These are phyloP conservation scores for Saccharomyces hybrid DNA, from an alignment of 1,139 yeast genomes.

Conservation along the genomic window DNA sequence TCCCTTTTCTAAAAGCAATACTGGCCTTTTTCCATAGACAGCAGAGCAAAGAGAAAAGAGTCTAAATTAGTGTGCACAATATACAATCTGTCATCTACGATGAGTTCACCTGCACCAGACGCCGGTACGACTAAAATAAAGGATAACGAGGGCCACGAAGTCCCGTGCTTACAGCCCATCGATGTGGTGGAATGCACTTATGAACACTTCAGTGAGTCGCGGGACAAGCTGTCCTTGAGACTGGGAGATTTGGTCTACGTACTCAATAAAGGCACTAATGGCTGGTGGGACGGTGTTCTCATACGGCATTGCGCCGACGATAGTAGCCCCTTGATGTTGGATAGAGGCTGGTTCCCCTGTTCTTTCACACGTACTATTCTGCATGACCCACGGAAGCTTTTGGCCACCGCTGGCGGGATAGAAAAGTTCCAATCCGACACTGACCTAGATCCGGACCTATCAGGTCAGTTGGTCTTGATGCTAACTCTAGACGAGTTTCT, in stretches of 20 bases:
- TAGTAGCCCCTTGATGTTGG: slow-evolving; percentile 32
- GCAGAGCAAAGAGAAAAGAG: neutral
- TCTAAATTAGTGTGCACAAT: neutral
- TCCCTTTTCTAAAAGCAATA: neutral
- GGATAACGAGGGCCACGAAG: neutral
- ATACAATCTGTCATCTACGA: neutral
- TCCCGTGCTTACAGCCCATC: slow-evolving; percentile 5
- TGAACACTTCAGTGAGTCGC: slow-evolving; percentile 5
- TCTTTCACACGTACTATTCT: slow-evolving; percentile 32
- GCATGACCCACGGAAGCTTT: neutral
- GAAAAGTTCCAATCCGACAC: neutral
- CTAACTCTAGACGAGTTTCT: neutral
- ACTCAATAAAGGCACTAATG: slow-evolving; percentile 43
- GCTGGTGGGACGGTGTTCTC: slow-evolving; percentile 76
- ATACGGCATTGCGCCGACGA: slow-evolving; percentile 17
- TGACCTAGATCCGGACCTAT: neutral
- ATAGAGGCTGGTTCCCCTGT: slow-evolving; percentile 57
- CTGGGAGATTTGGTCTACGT: slow-evolving; percentile 33
- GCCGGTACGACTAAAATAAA: neutral
- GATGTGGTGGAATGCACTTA: slow-evolving; percentile 13
- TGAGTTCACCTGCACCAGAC: neutral
- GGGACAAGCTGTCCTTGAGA: slow-evolving; percentile 9
- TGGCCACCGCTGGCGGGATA: neutral
- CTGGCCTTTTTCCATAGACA: neutral
- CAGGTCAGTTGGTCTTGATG: neutral